These are phyloP conservation scores for Pseudonectria buxi DNA, from an alignment of 2,329 filamentous ascomycete genomes.

Conservation along the genomic window DNA sequence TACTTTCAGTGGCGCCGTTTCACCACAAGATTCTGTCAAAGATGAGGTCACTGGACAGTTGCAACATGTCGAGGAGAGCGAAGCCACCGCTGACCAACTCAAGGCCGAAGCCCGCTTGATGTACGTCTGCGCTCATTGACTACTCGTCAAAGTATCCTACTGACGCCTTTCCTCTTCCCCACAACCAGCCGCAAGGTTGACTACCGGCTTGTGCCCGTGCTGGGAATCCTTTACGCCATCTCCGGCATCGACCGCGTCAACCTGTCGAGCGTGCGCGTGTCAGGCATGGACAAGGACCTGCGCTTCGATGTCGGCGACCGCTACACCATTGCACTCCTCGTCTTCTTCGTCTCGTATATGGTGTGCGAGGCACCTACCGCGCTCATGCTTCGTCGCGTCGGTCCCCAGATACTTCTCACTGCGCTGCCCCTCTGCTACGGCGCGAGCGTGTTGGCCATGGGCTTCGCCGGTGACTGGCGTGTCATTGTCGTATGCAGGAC, in stretches of 20 bases:
- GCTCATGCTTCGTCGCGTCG: conserved; percentile 24
- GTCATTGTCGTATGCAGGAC: conserved; percentile 6
- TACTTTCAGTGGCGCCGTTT: neutral
- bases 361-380: conserved; percentile 25
- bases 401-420: conserved; percentile 22
- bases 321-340: conserved; percentile 23
- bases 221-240: conserved; percentile 23
- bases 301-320: conserved; percentile 27
- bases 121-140: neutral
- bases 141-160: too few species aligned
- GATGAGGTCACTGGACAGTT: conserved; percentile 1
- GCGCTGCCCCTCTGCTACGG: conserved; percentile 27
- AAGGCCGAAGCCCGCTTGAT: conserved; percentile 10
- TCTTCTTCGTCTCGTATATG: conserved; percentile 27
- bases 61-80: conserved; percentile 4
- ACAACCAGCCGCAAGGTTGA: conserved; percentile 25
- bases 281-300: conserved; percentile 27
- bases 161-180: neutral
- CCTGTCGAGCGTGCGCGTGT: conserved; percentile 27
- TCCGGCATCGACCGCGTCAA: conserved; percentile 24
- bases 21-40: conserved; percentile 1
- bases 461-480: conserved; percentile 18
- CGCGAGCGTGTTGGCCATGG: conserved; percentile 24
- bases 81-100: conserved; percentile 5
- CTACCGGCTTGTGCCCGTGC: conserved; percentile 24